A percentile compares a stretch with the other conserved stretches of the same genome.
Evolutionary conservation across 2,329 filamentous ascomycete genomes (phyloP).

Genomic region (Claviceps spartinae): DNA sequence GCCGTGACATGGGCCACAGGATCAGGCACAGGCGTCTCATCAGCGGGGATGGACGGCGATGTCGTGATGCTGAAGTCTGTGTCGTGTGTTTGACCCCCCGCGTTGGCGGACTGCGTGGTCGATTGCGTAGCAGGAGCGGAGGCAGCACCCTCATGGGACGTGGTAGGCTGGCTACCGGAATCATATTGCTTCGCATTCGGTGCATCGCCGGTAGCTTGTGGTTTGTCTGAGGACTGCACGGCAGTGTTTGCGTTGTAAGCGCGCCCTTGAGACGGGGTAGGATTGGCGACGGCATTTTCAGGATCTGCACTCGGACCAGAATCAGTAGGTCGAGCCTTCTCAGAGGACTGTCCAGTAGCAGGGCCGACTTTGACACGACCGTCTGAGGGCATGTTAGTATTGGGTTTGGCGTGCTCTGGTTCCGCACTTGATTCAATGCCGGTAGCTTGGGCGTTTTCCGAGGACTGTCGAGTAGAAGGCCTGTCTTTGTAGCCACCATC

Average conservation of each 20-base stretch:
- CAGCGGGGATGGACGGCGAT: neutral
- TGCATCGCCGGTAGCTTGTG: no score
- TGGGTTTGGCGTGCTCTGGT: no score
- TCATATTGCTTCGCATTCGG: no score
- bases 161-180: neutral
- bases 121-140: neutral
- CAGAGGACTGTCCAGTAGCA: no score
- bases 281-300: no score
- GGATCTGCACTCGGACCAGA: no score
- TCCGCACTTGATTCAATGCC: neutral
- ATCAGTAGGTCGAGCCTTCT: no score
- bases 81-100: neutral
- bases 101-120: neutral
- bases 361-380: no score
- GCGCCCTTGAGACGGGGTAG: no score
- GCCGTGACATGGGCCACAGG: neutral
- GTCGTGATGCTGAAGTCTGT: neutral
- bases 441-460: neutral
- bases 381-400: no score
- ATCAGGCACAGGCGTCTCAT: neutral
- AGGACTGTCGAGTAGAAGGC: neutral
- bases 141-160: neutral
- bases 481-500: no score
- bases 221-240: no score
- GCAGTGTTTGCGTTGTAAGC: neutral